phyloP scores from a whole-genome alignment of 352 stramenopile genomes.

The Globisporangium paddicum region DNA sequence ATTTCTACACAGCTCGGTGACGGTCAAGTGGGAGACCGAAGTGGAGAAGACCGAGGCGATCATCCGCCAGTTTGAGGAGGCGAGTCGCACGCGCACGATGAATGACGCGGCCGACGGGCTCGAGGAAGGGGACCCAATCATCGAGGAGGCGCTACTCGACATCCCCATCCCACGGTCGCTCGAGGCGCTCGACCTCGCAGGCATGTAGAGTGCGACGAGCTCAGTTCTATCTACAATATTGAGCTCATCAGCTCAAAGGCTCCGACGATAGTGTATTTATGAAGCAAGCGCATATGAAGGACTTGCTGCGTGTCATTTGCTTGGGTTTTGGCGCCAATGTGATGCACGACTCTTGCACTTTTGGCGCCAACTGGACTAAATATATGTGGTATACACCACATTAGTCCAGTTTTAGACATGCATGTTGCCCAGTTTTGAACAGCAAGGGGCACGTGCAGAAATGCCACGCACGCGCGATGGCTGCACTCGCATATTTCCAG shows the following conservation, averaged over 20 bases:
- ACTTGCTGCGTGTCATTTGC: not conserved
- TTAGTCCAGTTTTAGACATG: not conserved
- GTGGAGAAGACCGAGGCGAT: conserved; percentile 80
- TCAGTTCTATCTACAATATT: not conserved
- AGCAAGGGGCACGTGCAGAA: not conserved
- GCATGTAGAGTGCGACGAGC: conserved; percentile 37
- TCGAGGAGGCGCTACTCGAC: conserved; percentile 64
- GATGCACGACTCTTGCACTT: not conserved
- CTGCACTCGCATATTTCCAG: conserved; percentile 11
- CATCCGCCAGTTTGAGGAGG: conserved; percentile 75
- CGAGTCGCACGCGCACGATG: conserved; percentile 54
- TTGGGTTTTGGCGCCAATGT: conserved; percentile 1
- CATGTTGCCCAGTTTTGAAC: not conserved
- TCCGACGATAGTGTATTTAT: not conserved
- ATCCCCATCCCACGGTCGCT: conserved; percentile 66
- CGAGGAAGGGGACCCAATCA: conserved; percentile 49
- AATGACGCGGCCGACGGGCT: conserved; percentile 43
- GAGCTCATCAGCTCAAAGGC: too few relatives aligned
- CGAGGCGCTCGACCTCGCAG: conserved; percentile 74
- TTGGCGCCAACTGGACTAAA: not conserved
- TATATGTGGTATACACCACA: not conserved
- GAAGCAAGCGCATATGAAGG: not conserved
- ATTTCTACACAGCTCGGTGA: conserved; percentile 22
- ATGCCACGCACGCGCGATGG: not conserved
- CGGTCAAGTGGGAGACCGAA: conserved; percentile 72